A percentile compares a stretch with the other conserved stretches of the same genome.
These are phyloP conservation scores for Aspergillus aculeatinus DNA, from an alignment of 2,329 filamentous ascomycete species.

Conservation along the genomic window DNA sequence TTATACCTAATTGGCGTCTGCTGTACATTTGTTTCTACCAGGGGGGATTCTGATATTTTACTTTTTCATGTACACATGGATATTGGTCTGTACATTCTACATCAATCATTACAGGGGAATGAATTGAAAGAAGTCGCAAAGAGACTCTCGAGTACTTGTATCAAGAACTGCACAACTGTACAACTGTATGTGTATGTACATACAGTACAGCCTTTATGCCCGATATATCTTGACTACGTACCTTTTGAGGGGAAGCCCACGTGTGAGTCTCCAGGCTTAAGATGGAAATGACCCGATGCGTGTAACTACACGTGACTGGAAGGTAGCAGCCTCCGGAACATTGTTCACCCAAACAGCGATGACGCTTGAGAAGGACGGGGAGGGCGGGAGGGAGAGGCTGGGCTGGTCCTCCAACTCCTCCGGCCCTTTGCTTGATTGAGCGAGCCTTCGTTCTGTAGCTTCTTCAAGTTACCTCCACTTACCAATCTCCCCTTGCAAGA, in stretches of 20 bases:
- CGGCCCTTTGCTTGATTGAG: neutral
- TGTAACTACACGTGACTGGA: too few relatives aligned
- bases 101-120: constrained; percentile 2
- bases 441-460: neutral
- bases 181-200: too few relatives aligned
- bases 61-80: constrained; percentile 14
- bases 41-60: constrained; percentile 4
- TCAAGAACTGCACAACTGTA: too few relatives aligned
- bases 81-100: constrained; percentile 5
- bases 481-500: neutral
- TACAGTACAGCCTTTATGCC: too few relatives aligned
- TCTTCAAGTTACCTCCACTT: neutral
- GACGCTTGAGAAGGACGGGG: neutral
- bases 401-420: constrained; percentile 1
- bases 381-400: neutral
- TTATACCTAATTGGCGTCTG: constrained; percentile 15
- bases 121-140: constrained; percentile 1
- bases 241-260: too few relatives aligned
- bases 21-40: constrained; percentile 12
- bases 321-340: constrained; percentile 2
- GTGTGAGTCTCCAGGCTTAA: too few relatives aligned
- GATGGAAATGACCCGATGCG: too few relatives aligned
- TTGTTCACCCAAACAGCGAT: constrained; percentile 12
- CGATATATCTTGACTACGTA: too few relatives aligned
- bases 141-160: too few relatives aligned